Base-by-base conservation (phyloP, 768 basidiomycete species). In the Cytidiella melzeri region DNA sequence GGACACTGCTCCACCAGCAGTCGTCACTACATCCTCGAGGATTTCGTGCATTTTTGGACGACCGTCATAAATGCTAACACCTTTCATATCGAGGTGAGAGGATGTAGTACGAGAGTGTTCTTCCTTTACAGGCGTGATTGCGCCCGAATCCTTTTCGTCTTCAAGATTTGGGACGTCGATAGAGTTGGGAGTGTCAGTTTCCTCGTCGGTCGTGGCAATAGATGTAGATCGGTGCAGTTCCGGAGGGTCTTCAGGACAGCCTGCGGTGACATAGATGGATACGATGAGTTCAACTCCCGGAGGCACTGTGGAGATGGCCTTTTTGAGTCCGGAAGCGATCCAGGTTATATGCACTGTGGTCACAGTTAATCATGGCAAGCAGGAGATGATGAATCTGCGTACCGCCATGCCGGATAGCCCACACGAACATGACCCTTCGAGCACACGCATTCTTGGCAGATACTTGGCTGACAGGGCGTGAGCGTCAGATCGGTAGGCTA, bases 391-490 rank as follows among this genome's bases (percentile, higher is more conserved):
- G 25, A 27, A 6, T 10, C 19, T 19, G 41, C 56, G 30, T 43
- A 64, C 63, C 42, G 12, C 52, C 43, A n/a, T 58, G 56, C 5
- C 63, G 64, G 41, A 66, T 51, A 3, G 60, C 54, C 66, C 66
- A 67, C 27, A 67, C 51, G 47, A 66, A 65, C 11, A 59, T 50
- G 21, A 64, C 55, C 3, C 64, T 59, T n/a, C 54, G 56, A 18
- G 57, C 56, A 34, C 43, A 48, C 10, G 64, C 56, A 10, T 50
- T 56, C 12, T 52, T 47, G 11, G 48, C 49, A 21, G 56, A 45
- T 2, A 51, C 58, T 13, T 55, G 36, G n/a, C 63, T 61, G 18
- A n/a, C n/a, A n/a, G n/a, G n/a, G n/a, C n/a, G n/a, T n/a, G n/a
- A 5, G 41, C 45, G 10, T 42, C 43, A 28, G 37, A 15, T 24